Evolutionary conservation across 129 eudicot genomes (phyloP).

Genomic region (Lonicera japonica): DNA sequence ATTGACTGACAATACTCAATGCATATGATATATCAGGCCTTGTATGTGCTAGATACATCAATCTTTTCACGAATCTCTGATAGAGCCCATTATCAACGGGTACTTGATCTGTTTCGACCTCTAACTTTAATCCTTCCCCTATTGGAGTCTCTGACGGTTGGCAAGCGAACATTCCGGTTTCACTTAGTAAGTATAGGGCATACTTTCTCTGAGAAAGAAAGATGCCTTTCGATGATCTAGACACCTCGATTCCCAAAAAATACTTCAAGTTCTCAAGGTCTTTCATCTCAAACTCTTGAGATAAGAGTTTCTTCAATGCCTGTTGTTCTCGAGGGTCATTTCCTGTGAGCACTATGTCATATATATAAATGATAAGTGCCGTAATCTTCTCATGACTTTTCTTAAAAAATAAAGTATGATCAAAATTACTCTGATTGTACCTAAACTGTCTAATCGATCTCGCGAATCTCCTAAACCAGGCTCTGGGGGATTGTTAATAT

Average conservation of each 20-base stretch:
- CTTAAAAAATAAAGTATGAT: neutral
- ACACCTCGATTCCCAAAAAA: slow-evolving; percentile 8
- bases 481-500: no score
- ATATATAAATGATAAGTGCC: neutral
- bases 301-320: neutral
- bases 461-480: slow-evolving; percentile 1
- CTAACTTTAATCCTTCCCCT: no score
- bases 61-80: no score
- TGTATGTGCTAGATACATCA: no score
- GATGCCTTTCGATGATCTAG: neutral
- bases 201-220: neutral
- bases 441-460: neutral
- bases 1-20: no score
- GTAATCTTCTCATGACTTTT: neutral
- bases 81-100: no score
- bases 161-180: slow-evolving; percentile 5
- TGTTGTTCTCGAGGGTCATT: neutral
- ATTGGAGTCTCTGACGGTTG: neutral
- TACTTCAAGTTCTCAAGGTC: neutral
- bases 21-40: no score
- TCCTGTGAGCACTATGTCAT: slow-evolving; percentile 1
- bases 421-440: neutral
- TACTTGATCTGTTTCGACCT: no score
- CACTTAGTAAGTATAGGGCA: neutral
- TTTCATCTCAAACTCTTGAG: neutral